Evolutionary conservation across 495 filamentous ascomycete genomes (phyloP), one percentile per base, ranked within the genome.

Genomic region (Aspergillus sclerotiicarbonarius): DNA sequence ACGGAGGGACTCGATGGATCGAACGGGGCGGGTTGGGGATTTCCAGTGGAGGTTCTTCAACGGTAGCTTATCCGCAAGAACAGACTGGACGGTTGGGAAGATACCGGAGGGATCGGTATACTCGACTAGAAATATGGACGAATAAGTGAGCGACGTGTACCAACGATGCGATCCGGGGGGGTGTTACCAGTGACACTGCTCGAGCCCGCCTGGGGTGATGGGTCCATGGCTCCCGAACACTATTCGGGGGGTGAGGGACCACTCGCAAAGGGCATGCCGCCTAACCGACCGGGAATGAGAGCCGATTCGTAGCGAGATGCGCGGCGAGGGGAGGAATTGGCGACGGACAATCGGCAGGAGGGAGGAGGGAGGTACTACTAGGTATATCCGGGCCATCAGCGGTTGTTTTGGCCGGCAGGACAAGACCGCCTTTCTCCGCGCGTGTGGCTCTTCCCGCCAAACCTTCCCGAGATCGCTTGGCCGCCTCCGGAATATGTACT

Each of bases 31-130:
- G 25, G 86, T 87, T 47, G 94, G 88, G 7, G 95, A 96, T 70
- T 96, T 94, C 94, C 94, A 98, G 68, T 97, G 89, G 46, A 98
- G 85, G 68, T 96, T 93, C 53, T 86, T 87, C n/a, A 98, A 80
- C 10, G 94, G 94, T 4, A 98, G 81, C 43, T 91, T 87, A 49
- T 86, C 75, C 45, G 88, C 82, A 56, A 98, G 80, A 56, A 90
- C 80, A 1, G 87, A 78, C 9, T 89, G 87, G n/a, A 98, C 75
- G 16, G 90, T 79, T 55, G 88, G 84, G 66, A 91, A 98, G 51
- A 96, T 80, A 51, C 87, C 88, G 60, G 87, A 88, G 13, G 95
- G 93, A 71, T 98, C 94, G 74, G 87, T 90, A 71, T 96, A 98
- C 63, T 81, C 77, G 51, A 81, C 79, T 83, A 50, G 39, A 43